Percentiles rank a stretch among this genome's conserved stretches.
Conservation (phyloP, 208 protist genomes). For the Acanthamoeba lenticulata region DNA sequence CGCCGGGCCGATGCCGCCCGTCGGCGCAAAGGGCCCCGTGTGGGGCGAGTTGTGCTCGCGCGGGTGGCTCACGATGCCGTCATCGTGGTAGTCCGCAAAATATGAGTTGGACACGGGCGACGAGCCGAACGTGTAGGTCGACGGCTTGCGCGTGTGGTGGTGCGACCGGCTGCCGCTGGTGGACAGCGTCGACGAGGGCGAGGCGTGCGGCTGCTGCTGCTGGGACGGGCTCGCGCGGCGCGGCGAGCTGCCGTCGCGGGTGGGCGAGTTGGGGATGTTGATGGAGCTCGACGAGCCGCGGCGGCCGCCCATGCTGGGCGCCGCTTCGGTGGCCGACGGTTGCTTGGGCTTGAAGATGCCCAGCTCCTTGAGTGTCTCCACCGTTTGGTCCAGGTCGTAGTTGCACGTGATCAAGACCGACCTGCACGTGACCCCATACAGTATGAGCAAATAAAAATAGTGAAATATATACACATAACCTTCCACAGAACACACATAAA, state of each 20-base stretch:
- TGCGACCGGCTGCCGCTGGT: not conserved
- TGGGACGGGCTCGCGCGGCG: too few relatives aligned
- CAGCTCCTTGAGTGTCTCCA: conserved; percentile 39
- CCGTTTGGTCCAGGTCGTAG: not conserved
- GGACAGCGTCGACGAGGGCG: not conserved
- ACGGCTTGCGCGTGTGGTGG: not conserved
- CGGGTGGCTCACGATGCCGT: not conserved
- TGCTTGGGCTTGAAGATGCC: not conserved
- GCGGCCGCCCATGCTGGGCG: not conserved
- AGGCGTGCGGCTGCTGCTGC: too few relatives aligned
- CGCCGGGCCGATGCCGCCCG: not conserved
- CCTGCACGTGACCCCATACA: not conserved
- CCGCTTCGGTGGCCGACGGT: not conserved
- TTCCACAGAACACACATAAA: too few relatives aligned
- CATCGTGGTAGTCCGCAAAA: conserved; percentile 23
- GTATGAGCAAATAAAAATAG: too few relatives aligned
- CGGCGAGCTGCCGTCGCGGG: not conserved
- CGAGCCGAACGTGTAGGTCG: not conserved
- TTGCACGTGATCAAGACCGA: not conserved
- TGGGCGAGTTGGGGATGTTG: not conserved
- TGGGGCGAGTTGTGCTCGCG: not conserved
- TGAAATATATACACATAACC: too few relatives aligned
- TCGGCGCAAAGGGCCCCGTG: not conserved
- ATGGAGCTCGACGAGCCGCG: not conserved
- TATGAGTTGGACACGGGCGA: conserved; percentile 5